A percentile compares a stretch with the other conserved stretches of the same genome.
These are phyloP conservation scores for Populus simonii DNA, from an alignment of 345 rosid species.

Conservation along the genomic window DNA sequence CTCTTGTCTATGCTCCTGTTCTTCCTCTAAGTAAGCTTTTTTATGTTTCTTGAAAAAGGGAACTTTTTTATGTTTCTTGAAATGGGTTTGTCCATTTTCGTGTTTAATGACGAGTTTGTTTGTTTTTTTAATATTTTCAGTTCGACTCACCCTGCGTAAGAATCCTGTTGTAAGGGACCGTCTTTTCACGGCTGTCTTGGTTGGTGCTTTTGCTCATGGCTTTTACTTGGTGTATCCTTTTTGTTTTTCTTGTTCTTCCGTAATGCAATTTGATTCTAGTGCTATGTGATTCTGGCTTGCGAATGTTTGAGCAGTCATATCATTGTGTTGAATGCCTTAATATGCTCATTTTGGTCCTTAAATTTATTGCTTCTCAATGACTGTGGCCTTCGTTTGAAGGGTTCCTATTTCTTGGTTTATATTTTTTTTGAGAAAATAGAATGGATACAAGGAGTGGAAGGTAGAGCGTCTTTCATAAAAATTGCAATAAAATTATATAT, in stretches of 20 bases:
- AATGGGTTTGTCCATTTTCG: not conserved
- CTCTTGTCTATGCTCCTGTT: constrained; percentile 81
- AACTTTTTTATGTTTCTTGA: not conserved
- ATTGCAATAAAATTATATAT: too few species aligned
- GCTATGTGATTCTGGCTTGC: not conserved
- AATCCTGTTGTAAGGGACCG: constrained; percentile 82
- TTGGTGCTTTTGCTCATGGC: constrained; percentile 88
- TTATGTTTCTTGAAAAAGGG: too few species aligned
- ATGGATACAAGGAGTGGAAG: not conserved
- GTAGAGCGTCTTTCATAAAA: not conserved
- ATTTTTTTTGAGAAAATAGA: not conserved
- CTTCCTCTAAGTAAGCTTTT: constrained; percentile 73
- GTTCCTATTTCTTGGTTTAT: not conserved
- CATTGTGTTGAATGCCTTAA: not conserved
- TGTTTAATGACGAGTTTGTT: not conserved
- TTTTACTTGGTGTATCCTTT: constrained; percentile 94
- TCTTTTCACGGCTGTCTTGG: constrained; percentile 69
- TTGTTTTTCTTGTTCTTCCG: not conserved
- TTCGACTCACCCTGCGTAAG: constrained; percentile 68
- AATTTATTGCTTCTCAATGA: not conserved
- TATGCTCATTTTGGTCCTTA: constrained; percentile 7
- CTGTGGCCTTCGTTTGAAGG: not conserved
- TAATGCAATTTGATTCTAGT: not conserved
- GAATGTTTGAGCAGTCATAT: not conserved
- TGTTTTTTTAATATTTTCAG: constrained; percentile 21